Base-by-base conservation (phyloP, 805 yeast species). In the Candida boleticola region DNA sequence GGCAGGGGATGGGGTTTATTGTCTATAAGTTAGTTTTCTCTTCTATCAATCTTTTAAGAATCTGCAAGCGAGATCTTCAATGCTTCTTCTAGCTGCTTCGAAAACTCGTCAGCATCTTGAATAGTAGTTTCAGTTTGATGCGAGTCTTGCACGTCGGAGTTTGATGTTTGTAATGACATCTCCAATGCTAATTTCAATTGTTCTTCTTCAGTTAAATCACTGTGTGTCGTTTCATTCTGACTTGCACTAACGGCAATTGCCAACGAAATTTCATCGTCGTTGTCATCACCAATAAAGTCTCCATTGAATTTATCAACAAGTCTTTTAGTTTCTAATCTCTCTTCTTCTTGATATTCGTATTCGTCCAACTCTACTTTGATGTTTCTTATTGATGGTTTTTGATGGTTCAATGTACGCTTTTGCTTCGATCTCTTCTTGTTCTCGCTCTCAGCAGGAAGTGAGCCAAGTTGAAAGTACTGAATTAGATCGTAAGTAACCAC, bases 261-360 rank as follows among this genome's bases (percentile, higher is more conserved):
- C 11, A 60, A 33, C 4, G 60, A 49, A 9, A 60, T 39, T 4
- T 36, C 52, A 14, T 56, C 58, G 22, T 34, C 37, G 14, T 34
- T 14, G 16, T 36, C 52, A 13, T 57, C 60, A 23, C 7, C 29
- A 26, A 10, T 17, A 2, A 54, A 54, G 14, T 54, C 53, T 2
- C 82, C 83, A 50, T 77, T 77, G 51, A 66, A 77, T 54, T 69
- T 75, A 27, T 67, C 67, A 21, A 73, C 49, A 39, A 72, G 53
- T 9, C 46, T 45, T 5, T 58, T 53, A 5, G 54, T 46, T 43
- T 61, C 50, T 11, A 48, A 45, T 25, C 50, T 44, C 18, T 51
- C 45, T 42, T 60, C 60, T 39, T 59, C 53, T 19, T 53, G 58
- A 22, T 50, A 44, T 32, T 66, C 66, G 45, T 64, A 70, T 25